phyloP scores from a whole-genome alignment of 352 stramenopile species.

The Heterotrichella gracilis region DNA sequence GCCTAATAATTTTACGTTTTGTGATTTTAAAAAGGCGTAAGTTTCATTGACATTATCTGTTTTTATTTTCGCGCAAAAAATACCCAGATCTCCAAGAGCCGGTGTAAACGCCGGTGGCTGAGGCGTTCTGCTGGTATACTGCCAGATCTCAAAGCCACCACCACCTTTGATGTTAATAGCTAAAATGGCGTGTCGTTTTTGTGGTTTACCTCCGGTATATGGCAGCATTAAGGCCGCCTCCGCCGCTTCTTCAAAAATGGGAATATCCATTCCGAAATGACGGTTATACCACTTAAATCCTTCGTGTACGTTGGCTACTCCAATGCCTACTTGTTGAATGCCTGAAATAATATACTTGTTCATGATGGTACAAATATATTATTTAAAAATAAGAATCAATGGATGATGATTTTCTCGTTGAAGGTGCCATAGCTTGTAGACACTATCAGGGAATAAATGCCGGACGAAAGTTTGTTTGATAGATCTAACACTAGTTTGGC shows the following conservation, averaged over 20 bases:
- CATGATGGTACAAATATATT: constrained; percentile 4
- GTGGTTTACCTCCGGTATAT: neutral
- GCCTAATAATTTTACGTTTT: neutral
- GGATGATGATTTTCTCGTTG: too few species aligned
- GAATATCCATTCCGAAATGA: neutral
- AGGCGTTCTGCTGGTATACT: neutral
- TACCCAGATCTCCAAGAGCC: neutral
- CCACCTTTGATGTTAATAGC: neutral
- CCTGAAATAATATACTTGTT: neutral
- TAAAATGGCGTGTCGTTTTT: neutral
- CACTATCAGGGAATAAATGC: too few species aligned
- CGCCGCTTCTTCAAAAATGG: neutral
- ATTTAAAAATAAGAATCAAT: too few species aligned
- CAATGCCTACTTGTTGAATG: neutral
- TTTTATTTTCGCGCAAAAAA: neutral
- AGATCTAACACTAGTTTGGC: too few species aligned
- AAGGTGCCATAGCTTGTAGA: too few species aligned
- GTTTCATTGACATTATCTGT: neutral
- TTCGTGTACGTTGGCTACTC: neutral
- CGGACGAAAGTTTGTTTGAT: too few species aligned
- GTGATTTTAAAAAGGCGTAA: constrained; percentile 1
- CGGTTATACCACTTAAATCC: neutral
- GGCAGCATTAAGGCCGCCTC: neutral
- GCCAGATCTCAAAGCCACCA: neutral
- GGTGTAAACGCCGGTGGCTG: neutral